Evolutionary conservation across 148 eudicot species (phyloP), one percentile per base, ranked within the genome.

Genomic region (Drosera capensis): DNA sequence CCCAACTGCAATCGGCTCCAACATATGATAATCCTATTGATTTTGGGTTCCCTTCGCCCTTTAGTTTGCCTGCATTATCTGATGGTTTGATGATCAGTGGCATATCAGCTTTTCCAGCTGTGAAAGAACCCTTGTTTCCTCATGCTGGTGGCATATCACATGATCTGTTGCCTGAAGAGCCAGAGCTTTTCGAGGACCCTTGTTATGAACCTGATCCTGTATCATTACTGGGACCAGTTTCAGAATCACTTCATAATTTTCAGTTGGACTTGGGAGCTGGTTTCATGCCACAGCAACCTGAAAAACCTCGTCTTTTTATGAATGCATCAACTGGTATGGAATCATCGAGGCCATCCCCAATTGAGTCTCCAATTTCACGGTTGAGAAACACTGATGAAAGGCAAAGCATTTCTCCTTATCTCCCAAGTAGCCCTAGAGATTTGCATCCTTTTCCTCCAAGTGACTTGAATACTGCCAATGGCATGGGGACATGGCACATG

Each of bases 181-280:
- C 76, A 2, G 99, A 90, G 58, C 73, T 75, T 53, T 90, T 90
- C 66, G 99, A 84, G 82, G 99, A 90, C 54, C 95, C 99, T 13
- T 80, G 93, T 58, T 90, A 90, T 73, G 77, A 71, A 66, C 99
- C 95, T 15, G 88, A 90, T 57, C 95, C 99, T 12, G 77, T 71
- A 20, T 71, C 95, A 30, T 74, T 90, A 65, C 92, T 90, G 47
- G 99, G 99, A 9, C 99, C 99, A 0, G 95, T 90, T 57, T 84
- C 88, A 26, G 99, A 90, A 59, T 85, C 99, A 21, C 93, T 90
- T 37, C 74, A 84, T 56, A 66, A 70, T 63, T 90, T 90, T 58
- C 95, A 81, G 64, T 50, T 81, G 63, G 93, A 90, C 62, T 59
- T 67, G 26, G 80, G 85, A 50, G 39, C 49, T 61, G 76, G 88